Base-by-base conservation (phyloP, 1,284 basidiomycete genomes). In the Leccinum fallax region DNA sequence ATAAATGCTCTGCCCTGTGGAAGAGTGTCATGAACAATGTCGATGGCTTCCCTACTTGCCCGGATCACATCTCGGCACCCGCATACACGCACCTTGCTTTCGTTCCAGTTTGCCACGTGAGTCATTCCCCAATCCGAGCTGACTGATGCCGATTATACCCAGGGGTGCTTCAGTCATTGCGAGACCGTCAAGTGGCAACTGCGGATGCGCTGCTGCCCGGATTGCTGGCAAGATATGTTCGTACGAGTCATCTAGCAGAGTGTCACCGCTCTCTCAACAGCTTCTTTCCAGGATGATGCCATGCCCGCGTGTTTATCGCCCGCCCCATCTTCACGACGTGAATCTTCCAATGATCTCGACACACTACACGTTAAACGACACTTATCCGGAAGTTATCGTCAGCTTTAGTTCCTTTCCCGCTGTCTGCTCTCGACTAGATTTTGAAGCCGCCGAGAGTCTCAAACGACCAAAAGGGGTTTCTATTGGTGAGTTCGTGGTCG, bases 41-140 rank as follows among this genome's bases (percentile, higher is more conserved):
- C 16, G 57, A 66, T 13, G 73, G 66, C 5, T 66, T 81, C 13
- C 78, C 80, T 28, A 58, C 66, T n/a, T 80, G 79, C 56, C 79
- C 78, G 13, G 63, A 69, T 10, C 72, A 79, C 61, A 65, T 79
- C 46, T 75, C 71, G 5, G 73, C 80, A 55, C 75, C 74, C 2
- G 74, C 76, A 56, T 80, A 76, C 60, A 70, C 74, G 8, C 72
- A 65, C 49, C 72, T 81, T 24, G 71, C 72, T 10, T 81, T 80
- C 61, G 74, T 75, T 58, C 67, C 72, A 9, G 69, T 71, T 46
- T 81, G 80, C 62, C 75, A 78, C 63, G 79, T 78, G 65, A 65
- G 77, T 67, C 15, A 13, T n/a, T n/a, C 40, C 5, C 9, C 26
- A 21, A 40, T 8, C 32, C n/a, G 7, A 49, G 21, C 9, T 21